phyloP scores from a whole-genome alignment of 345 rosid genomes.

The Zanthoxylum bungeanum region DNA sequence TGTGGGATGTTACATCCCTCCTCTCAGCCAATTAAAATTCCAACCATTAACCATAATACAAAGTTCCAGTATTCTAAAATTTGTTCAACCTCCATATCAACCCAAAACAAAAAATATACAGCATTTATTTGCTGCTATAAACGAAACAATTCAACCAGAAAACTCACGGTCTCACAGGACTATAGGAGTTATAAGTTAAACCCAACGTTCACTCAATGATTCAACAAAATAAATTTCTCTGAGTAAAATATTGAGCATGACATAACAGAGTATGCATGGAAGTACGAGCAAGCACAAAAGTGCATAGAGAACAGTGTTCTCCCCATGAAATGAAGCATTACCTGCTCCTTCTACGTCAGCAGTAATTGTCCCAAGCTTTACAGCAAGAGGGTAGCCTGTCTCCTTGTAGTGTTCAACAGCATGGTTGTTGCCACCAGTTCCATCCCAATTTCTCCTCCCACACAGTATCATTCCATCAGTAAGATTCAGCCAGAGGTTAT shows the following conservation, averaged over 20 bases:
- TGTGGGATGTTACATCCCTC: too few species aligned
- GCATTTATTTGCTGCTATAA: not conserved
- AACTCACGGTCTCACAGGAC: not conserved
- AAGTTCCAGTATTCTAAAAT: not conserved
- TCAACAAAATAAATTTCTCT: not conserved
- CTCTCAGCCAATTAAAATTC: not conserved
- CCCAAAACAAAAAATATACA: not conserved
- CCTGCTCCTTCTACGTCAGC: slow-evolving; percentile 97
- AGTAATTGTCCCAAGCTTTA: slow-evolving; percentile 95
- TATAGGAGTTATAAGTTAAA: not conserved
- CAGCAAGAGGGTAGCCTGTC: slow-evolving; percentile 90
- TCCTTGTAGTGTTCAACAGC: slow-evolving; percentile 87
- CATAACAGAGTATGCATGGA: not conserved
- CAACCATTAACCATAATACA: not conserved
- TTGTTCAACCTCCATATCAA: not conserved
- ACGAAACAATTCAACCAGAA: not conserved
- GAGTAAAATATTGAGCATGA: not conserved
- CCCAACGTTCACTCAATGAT: not conserved
- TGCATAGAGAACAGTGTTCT: not conserved
- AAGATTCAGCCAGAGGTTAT: slow-evolving; percentile 95
- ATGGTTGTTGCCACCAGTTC: slow-evolving; percentile 96
- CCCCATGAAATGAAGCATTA: slow-evolving; percentile 37
- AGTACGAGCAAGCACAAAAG: not conserved
- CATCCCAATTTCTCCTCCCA: slow-evolving; percentile 96
- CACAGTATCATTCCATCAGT: slow-evolving; percentile 98